These are phyloP conservation scores for Hypoxylon fragiforme DNA, from an alignment of 495 filamentous ascomycete genomes.

Conservation along the genomic window DNA sequence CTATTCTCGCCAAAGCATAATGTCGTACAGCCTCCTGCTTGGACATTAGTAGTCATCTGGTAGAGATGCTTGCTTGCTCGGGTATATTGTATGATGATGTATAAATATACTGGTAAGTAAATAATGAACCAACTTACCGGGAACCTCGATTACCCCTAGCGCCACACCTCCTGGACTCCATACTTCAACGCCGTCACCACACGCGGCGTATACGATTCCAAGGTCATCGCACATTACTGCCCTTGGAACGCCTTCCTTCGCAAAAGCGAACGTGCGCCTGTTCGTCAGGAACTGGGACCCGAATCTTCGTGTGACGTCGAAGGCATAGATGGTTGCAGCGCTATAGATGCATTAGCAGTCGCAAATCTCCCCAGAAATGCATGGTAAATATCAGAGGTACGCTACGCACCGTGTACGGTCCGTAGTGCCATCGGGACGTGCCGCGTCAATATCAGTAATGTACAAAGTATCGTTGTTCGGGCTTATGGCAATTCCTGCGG, in stretches of 20 bases:
- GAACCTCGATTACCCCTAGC: slow-evolving; percentile 44
- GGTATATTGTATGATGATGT: not conserved
- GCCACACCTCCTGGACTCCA: slow-evolving; percentile 50
- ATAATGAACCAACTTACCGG: slow-evolving; percentile 26
- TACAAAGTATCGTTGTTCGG: slow-evolving; percentile 45
- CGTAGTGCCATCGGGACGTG: slow-evolving; percentile 27
- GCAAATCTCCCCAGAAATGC: not conserved
- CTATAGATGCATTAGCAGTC: slow-evolving; percentile 8
- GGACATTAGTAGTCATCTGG: not conserved
- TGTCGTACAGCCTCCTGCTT: slow-evolving; percentile 35
- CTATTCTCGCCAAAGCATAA: slow-evolving; percentile 32
- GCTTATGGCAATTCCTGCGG: slow-evolving; percentile 48
- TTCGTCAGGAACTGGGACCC: slow-evolving; percentile 49
- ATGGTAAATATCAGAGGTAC: not conserved
- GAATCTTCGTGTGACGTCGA: slow-evolving; percentile 31
- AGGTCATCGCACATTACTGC: slow-evolving; percentile 46
- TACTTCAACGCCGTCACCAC: slow-evolving; percentile 53
- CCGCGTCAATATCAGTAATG: slow-evolving; percentile 47
- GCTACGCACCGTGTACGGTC: slow-evolving; percentile 22
- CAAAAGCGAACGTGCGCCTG: slow-evolving; percentile 55
- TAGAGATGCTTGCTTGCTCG: not conserved
- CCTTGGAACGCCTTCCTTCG: slow-evolving; percentile 49
- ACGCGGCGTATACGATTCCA: slow-evolving; percentile 54
- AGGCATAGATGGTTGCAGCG: slow-evolving; percentile 42
- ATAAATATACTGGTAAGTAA: not conserved